Conservation (phyloP, 78 protist genomes). For the Trichosphaerium sp. region DNA sequence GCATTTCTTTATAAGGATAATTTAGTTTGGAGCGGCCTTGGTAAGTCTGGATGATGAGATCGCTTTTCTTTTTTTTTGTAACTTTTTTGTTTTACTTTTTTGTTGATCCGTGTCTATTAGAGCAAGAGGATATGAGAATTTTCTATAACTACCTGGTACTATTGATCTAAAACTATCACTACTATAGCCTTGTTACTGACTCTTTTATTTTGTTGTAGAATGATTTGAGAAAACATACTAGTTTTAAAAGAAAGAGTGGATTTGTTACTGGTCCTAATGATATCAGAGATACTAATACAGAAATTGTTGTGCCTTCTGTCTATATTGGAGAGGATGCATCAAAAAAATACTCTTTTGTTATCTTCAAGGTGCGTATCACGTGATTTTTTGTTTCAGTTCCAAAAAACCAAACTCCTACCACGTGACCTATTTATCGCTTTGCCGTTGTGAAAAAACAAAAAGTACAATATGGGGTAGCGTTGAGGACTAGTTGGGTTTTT, state of each 20-base stretch:
- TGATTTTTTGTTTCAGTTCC: neutral
- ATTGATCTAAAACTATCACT: neutral
- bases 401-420: neutral
- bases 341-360: no score
- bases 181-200: neutral
- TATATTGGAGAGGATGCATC: neutral
- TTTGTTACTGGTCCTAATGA: neutral
- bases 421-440: no score
- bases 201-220: neutral
- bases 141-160: neutral
- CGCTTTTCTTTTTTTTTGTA: no score
- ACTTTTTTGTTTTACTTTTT: no score
- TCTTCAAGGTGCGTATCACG: neutral
- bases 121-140: constrained; percentile 19
- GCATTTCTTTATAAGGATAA: constrained; percentile 10
- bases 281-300: neutral
- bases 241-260: neutral
- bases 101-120: no score
- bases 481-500: neutral
- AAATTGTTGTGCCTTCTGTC: neutral
- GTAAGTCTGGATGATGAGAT: no score
- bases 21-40: constrained; percentile 17
- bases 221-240: neutral
- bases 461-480: no score
- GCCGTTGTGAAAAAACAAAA: no score